Base-by-base conservation (phyloP, 2,329 filamentous ascomycete species). In the Knufia fluminis region DNA sequence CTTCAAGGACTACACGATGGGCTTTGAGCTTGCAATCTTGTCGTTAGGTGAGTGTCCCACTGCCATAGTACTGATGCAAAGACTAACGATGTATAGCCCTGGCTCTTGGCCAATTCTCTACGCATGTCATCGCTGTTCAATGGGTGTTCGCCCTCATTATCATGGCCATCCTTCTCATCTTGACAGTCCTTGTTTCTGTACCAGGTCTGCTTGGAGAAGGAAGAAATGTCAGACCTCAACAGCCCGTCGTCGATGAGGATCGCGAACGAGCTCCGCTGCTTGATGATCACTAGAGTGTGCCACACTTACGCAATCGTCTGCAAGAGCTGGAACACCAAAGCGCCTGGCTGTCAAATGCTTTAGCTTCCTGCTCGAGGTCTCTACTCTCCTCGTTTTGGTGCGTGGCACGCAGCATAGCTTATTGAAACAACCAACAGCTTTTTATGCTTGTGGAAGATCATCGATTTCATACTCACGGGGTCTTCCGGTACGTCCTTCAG, bases 111-210 rank as follows among this genome's bases (percentile, higher is more conserved):
- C 89, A 95, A 66, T 82, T 94, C 69, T 71, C 81, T 45, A 75
- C 77, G 60, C 80, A 88, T 64, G 67, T 83, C 52, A 74, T 94
- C 57, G 85, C 86, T 4, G 73, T 94, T 56, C 89, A 95, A 70
- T 94, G 88, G 88, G 91, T 94, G 67, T 94, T 94, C 64, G 85
- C 88, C 28, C 92, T 94, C 62, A 73, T 80, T 54, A 88, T 94
- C 64, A 89, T 91, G 75, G 78, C 74, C 1, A 64, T 86, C 22
- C 77, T 94, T 47, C 84, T 92, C 64, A 65, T 89, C 17, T 68
- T 79, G 16, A 87, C 85, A 1, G 60, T 86, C 2, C 66, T 76
- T 14, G 72, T 88, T 46, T 83, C 79, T 2, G 66, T 85, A 28
- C 83, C 84, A 0, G 76, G 76, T 19, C 73, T 81, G 61, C 73